Evolutionary conservation across 2,329 filamentous ascomycete species (phyloP), one percentile per base, ranked within the genome.

Genomic region (Lanzia echinophila): DNA sequence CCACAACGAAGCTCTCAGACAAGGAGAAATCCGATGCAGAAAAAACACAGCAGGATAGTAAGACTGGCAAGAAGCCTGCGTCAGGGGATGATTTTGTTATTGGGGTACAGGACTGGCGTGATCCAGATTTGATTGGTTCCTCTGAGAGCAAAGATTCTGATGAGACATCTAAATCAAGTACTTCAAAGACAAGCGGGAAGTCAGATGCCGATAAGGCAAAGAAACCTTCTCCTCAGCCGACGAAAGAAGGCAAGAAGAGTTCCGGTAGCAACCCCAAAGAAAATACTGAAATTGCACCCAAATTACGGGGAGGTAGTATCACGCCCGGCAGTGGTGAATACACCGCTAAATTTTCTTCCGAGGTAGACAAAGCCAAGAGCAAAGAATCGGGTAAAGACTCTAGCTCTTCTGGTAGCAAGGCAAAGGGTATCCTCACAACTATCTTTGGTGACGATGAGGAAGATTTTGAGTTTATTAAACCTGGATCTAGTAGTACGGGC

Each of bases 41-140:
- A 45, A 66, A 62, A 44, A 65, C 61, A n/a, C 28, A 50, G n/a
- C 54, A 47, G 42, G 52, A 51, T 60, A 66, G 32, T 22, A 60
- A 55, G 36, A 54, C n/a, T 12, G 24, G 43, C 32, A 39, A 33
- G 6, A 53, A 41, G 17, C 32, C 22, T 51, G n/a, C 42, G 12
- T n/a, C 66, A 20, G 69, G 73, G 45, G 85, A 90, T 67, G 81
- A 78, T 54, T 92, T 91, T 66, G 78, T 87, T 43, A 91, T 92
- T 63, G 88, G 88, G n/a, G 83, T 90, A 12, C 87, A 94, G 60
- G 88, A 94, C 66, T 92, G 88, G 88, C 80, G 88, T 60, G 88
- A 94, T 67, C 86, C 87, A 6, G 87, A 90, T 66, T 72, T 90
- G 17, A 74, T 89, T 20, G 76, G 56, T n/a, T 46, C 60, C 5